Evolutionary conservation across 2,329 filamentous ascomycete species (phyloP).

Genomic region (Coleophoma eucalyptorum): DNA sequence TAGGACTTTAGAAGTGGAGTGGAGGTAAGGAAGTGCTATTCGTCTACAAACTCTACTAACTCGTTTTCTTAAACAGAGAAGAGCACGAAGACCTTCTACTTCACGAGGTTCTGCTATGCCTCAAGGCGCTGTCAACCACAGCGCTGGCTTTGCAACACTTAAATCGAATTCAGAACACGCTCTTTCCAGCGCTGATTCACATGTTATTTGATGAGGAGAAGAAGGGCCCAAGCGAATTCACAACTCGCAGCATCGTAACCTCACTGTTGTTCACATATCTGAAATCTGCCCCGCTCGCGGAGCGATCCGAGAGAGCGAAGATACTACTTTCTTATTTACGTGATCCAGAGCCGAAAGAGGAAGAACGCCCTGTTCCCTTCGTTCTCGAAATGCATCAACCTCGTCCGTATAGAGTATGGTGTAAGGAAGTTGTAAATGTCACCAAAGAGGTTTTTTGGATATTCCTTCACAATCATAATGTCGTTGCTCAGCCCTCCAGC

Average conservation of each 20-base stretch:
- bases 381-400: constrained; percentile 85
- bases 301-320: constrained; percentile 64
- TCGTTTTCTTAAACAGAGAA: constrained; percentile 54
- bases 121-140: constrained; percentile 93
- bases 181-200: constrained; percentile 81
- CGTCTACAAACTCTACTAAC: constrained; percentile 20
- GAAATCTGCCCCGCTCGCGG: constrained; percentile 56
- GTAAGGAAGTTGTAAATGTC: constrained; percentile 85
- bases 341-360: constrained; percentile 73
- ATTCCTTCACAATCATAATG: constrained; percentile 90
- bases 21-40: constrained; percentile 61
- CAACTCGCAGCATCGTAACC: constrained; percentile 84
- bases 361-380: constrained; percentile 75
- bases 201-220: constrained; percentile 98
- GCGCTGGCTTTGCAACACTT: constrained; percentile 81
- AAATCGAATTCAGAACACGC: constrained; percentile 69
- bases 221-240: constrained; percentile 96
- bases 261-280: constrained; percentile 88
- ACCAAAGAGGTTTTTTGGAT: constrained; percentile 99
- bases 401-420: constrained; percentile 90
- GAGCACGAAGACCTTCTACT: constrained; percentile 93
- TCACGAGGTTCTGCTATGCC: constrained; percentile 86
- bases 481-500: constrained; percentile 60
- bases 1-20: constrained; percentile 92
- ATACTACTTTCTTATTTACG: constrained; percentile 76